Evolutionary conservation across 2,329 filamentous ascomycete genomes (phyloP).

Genomic region (Dactylonectria estremocensis): DNA sequence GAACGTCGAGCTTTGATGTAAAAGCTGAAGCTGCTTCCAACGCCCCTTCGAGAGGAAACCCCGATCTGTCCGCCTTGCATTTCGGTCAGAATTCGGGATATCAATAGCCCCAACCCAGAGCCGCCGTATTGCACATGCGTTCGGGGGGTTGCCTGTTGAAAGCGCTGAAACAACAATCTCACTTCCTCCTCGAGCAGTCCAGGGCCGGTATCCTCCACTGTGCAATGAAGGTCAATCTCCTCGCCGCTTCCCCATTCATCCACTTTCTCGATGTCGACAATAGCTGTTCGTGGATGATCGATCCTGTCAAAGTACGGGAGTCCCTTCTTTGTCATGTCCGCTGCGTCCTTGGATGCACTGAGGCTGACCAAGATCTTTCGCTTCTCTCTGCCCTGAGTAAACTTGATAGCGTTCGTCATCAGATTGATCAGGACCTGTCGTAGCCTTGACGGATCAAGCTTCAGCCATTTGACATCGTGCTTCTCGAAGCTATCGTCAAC

Average conservation of each 20-base stretch:
- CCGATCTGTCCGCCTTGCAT: conserved; percentile 85
- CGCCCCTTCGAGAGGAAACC: conserved; percentile 76
- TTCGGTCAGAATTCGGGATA: conserved; percentile 82
- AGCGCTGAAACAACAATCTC: conserved; percentile 77
- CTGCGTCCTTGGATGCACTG: conserved; percentile 71
- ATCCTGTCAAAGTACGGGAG: conserved; percentile 65
- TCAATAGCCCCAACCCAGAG: conserved; percentile 80
- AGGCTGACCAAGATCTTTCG: conserved; percentile 75
- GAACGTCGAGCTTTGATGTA: conserved; percentile 79
- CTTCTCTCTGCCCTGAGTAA: conserved; percentile 72
- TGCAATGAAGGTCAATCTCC: conserved; percentile 79
- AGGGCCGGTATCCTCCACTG: conserved; percentile 81
- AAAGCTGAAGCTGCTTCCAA: conserved; percentile 83
- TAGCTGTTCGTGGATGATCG: conserved; percentile 52
- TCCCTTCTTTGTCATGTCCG: conserved; percentile 57
- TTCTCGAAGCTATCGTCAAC: conserved; percentile 78
- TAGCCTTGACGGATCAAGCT: conserved; percentile 81
- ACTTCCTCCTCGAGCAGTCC: conserved; percentile 76
- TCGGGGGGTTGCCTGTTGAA: conserved; percentile 77
- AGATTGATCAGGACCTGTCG: conserved; percentile 84
- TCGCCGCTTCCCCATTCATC: conserved; percentile 81
- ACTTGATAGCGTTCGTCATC: conserved; percentile 78
- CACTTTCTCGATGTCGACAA: conserved; percentile 64
- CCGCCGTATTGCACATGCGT: conserved; percentile 83
- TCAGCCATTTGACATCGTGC: conserved; percentile 79